Percentiles rank a stretch among this genome's conserved stretches.
Conservation (phyloP, 140 eudicot genomes). For the Oenanthe javanica region DNA sequence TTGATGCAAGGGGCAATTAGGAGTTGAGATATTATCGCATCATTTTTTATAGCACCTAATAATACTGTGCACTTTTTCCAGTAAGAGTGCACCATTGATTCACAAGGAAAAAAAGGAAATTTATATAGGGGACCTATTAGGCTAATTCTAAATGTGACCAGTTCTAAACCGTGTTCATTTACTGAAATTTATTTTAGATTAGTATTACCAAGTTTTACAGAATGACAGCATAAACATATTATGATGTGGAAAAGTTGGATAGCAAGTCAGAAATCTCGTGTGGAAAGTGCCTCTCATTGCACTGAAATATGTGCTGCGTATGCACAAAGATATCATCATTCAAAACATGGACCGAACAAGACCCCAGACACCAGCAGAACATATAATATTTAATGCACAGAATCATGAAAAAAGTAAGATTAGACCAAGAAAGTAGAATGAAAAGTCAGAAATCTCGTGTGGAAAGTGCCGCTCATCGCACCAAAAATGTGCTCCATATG, state of each 20-base stretch:
- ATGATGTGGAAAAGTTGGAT: neutral
- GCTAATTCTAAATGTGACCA: neutral
- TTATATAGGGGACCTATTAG: neutral
- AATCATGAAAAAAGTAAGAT: neutral
- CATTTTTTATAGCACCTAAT: neutral
- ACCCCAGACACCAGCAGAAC: neutral
- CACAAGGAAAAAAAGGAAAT: neutral
- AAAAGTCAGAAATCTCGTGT: conserved; percentile 13
- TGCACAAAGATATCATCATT: conserved; percentile 14
- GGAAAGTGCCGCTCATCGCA: conserved; percentile 13
- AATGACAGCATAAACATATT: neutral
- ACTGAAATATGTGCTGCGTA: conserved; percentile 2
- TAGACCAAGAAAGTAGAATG: neutral
- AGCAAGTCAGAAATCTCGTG: conserved; percentile 13
- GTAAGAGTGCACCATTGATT: neutral
- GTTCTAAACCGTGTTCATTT: neutral
- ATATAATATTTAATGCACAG: neutral
- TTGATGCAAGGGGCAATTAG: too few species aligned
- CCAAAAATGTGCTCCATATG: neutral
- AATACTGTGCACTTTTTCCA: neutral
- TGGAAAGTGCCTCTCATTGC: conserved; percentile 8
- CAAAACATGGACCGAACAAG: neutral
- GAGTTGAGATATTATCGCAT: too few species aligned
- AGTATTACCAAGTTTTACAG: neutral
- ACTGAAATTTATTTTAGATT: neutral